Percentiles rank a stretch among this genome's conserved stretches.
Conservation (phyloP, 257 asterid species). For the Solanum bulbocastanum region DNA sequence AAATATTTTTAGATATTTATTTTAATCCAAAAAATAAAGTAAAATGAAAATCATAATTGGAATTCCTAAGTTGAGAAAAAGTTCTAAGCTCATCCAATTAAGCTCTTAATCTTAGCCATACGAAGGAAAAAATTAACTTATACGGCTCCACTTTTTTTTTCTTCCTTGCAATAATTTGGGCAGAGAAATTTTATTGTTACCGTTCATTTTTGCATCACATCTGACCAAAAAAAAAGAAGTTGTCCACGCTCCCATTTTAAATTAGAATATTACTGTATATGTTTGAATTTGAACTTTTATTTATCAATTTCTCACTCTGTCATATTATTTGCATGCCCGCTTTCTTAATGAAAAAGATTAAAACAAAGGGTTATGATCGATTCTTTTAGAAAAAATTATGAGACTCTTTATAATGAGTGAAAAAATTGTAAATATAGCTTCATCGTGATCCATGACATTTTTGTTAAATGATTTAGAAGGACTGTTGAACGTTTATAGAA, state of each 20-base stretch:
- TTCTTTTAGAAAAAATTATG: neutral
- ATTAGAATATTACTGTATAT: neutral
- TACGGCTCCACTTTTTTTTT: neutral
- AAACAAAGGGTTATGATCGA: neutral
- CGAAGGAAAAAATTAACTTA: neutral
- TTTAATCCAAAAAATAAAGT: too few species aligned
- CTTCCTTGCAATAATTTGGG: neutral
- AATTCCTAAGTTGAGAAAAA: too few species aligned
- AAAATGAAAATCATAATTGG: too few species aligned
- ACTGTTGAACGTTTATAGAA: neutral
- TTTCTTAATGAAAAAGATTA: too few species aligned
- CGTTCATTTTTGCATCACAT: neutral
- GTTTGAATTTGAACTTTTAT: neutral
- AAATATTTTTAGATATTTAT: too few species aligned
- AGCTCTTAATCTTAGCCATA: neutral
- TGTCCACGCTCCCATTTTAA: neutral
- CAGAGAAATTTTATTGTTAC: neutral
- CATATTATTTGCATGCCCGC: neutral
- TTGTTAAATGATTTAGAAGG: neutral
- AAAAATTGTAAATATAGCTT: too few species aligned
- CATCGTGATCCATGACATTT: neutral
- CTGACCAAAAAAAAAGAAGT: neutral
- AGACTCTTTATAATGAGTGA: neutral
- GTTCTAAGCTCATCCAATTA: too few species aligned
- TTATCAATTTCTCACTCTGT: neutral